phyloP scores from a whole-genome alignment of 2,329 filamentous ascomycete genomes.

The Xylariomycetidae sp. region DNA sequence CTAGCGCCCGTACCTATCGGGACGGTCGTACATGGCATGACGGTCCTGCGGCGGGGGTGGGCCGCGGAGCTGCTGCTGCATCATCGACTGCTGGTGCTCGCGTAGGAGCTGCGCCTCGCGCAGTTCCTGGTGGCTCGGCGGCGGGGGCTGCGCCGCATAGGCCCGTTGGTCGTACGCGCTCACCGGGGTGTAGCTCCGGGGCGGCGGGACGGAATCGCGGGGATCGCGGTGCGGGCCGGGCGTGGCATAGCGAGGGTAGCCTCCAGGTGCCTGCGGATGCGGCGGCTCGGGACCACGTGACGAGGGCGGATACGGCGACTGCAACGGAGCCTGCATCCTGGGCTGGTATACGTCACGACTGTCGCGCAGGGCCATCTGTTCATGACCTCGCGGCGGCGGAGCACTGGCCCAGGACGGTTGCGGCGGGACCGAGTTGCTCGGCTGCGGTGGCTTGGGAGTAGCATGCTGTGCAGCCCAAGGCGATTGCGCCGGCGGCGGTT shows the following conservation, averaged over 20 bases:
- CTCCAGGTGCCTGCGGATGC: conserved; percentile 31
- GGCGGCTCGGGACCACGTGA: conserved; percentile 37
- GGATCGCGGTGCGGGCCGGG: conserved; percentile 33
- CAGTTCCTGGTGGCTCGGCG: conserved; percentile 12
- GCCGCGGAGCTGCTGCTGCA: conserved; percentile 35
- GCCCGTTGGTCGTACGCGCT: conserved; percentile 35
- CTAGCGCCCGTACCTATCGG: conserved; percentile 39
- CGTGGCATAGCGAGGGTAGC: conserved; percentile 39
- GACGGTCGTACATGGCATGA: conserved; percentile 34
- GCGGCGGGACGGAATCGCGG: conserved; percentile 37
- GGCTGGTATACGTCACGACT: conserved; percentile 20
- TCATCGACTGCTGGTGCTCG: conserved; percentile 23
- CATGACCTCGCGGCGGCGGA: conserved; percentile 23
- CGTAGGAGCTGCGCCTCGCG: conserved; percentile 31
- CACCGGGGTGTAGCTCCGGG: conserved; percentile 41
- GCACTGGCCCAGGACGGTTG: conserved; percentile 30
- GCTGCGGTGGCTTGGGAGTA: conserved; percentile 30
- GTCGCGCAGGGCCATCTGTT: conserved; percentile 25
- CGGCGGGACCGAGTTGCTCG: conserved; percentile 26
- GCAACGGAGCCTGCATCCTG: conserved; percentile 24
- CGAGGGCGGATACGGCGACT: conserved; percentile 30
- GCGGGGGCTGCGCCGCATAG: conserved; percentile 28
- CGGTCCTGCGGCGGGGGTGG: conserved; percentile 37
- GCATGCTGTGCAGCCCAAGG: conserved; percentile 34
- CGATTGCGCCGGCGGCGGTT: conserved; percentile 30